Evolutionary conservation across 306 rosid species (phyloP).

Genomic region (Lathyrus sativus): DNA sequence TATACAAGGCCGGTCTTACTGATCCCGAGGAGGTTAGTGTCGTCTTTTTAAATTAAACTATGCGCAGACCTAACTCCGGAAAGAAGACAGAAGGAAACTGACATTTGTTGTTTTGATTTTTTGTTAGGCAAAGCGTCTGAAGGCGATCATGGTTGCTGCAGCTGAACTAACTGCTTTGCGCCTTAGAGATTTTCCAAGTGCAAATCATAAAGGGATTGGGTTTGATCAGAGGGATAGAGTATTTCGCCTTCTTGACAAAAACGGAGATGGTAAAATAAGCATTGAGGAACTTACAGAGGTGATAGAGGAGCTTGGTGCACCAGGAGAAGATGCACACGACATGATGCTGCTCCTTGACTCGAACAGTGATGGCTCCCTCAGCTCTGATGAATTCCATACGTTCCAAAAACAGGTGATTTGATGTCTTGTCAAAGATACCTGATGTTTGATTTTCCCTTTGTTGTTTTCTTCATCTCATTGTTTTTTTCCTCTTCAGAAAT

Average conservation of each 20-base stretch:
- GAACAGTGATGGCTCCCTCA: constrained; percentile 48
- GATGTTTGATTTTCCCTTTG: background rate
- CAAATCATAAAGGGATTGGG: constrained; percentile 51
- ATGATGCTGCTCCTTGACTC: constrained; percentile 52
- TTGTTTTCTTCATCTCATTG: constrained; percentile 8
- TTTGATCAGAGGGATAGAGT: constrained; percentile 64
- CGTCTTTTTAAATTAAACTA: background rate
- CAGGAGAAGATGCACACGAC: constrained; percentile 78
- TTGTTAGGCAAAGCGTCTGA: constrained; percentile 79
- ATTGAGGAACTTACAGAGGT: constrained; percentile 86
- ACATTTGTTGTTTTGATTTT: constrained; percentile 30
- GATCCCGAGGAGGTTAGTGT: constrained; percentile 80
- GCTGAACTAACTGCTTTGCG: constrained; percentile 94
- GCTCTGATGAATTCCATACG: constrained; percentile 47
- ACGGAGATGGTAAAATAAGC: constrained; percentile 92
- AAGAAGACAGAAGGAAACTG: constrained; percentile 23
- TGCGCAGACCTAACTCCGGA: constrained; percentile 8
- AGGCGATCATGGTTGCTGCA: constrained; percentile 82
- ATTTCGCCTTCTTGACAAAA: constrained; percentile 87
- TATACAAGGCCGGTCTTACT: constrained; percentile 91
- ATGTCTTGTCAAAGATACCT: background rate
- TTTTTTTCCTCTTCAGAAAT: constrained; percentile 6
- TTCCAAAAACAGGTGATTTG: constrained; percentile 68
- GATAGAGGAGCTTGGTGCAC: constrained; percentile 94
- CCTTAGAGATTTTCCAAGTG: constrained; percentile 69